Conservation (phyloP, 257 asterid genomes). For the Ocimum tenuiflorum region DNA sequence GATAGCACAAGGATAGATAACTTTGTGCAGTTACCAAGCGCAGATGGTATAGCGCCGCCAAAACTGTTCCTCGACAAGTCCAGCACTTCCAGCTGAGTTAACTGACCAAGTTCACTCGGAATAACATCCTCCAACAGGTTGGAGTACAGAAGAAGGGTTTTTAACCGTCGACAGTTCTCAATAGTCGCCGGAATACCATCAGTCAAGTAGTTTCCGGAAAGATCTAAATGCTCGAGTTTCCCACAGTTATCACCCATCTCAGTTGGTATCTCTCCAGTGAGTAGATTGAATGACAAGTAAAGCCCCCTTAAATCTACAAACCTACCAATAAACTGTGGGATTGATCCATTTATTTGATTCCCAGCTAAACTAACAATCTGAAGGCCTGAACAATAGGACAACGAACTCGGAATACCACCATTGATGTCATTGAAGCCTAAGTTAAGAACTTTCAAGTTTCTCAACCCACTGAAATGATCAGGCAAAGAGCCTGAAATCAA, state of each 20-base stretch:
- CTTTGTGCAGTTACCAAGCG: constrained; percentile 65
- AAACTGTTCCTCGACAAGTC: constrained; percentile 80
- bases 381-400: constrained; percentile 43
- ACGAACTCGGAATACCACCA: constrained; percentile 62
- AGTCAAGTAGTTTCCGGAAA: constrained; percentile 64
- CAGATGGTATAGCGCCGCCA: constrained; percentile 56
- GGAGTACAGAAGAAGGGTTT: constrained; percentile 58
- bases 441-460: constrained; percentile 61
- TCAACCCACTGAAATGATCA: constrained; percentile 48
- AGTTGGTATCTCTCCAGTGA: constrained; percentile 58
- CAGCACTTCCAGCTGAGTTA: constrained; percentile 67
- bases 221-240: constrained; percentile 73
- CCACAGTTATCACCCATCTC: constrained; percentile 65
- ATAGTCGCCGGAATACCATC: constrained; percentile 54
- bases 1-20: constrained; percentile 71
- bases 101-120: constrained; percentile 63
- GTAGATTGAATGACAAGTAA: constrained; percentile 75
- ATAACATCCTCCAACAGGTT: constrained; percentile 69
- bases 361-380: constrained; percentile 75
- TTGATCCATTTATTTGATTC: constrained; percentile 60
- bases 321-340: constrained; percentile 53
- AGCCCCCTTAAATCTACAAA: constrained; percentile 68
- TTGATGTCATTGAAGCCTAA: constrained; percentile 61
- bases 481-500: constrained; percentile 55
- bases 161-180: constrained; percentile 59